Evolutionary conservation across 805 yeast genomes (phyloP).

Genomic region (Vanderwaltozyma polyspora): DNA sequence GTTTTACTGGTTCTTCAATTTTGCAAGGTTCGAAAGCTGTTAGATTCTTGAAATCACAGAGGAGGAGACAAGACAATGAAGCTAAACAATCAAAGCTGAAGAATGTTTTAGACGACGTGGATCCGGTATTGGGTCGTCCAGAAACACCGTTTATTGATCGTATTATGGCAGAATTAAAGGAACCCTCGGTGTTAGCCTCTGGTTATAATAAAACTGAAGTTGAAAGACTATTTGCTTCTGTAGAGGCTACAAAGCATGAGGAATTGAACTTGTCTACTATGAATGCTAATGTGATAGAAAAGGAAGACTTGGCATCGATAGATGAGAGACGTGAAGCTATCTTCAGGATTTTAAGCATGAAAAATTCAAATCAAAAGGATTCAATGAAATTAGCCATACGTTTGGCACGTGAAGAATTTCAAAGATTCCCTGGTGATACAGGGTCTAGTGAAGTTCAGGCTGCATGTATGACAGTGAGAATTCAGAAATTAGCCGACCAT

Average conservation of each 20-base stretch:
- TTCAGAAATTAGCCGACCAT: constrained; percentile 69
- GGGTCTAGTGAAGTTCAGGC: constrained; percentile 96
- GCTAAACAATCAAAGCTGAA: constrained; percentile 24
- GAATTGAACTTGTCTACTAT: constrained; percentile 18
- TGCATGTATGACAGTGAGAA: constrained; percentile 72
- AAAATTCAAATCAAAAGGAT: constrained; percentile 55
- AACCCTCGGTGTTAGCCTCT: constrained; percentile 51
- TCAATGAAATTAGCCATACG: constrained; percentile 44
- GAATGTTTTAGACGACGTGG: constrained; percentile 36
- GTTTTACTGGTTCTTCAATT: background rate
- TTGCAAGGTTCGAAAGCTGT: constrained; percentile 19
- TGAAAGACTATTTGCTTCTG: constrained; percentile 62
- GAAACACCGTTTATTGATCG: constrained; percentile 58
- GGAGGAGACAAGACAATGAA: constrained; percentile 25
- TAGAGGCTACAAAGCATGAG: constrained; percentile 21
- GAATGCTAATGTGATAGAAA: constrained; percentile 13
- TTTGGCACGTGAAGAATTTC: constrained; percentile 70
- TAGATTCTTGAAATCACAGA: constrained; percentile 25
- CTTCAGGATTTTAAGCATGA: constrained; percentile 59
- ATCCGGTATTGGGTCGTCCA: constrained; percentile 75
- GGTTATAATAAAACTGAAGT: constrained; percentile 54
- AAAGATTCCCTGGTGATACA: constrained; percentile 77
- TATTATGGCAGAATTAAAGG: constrained; percentile 52
- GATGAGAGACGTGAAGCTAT: constrained; percentile 57
- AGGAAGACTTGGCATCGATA: constrained; percentile 29